Evolutionary conservation across 1,284 basidiomycete species (phyloP).

Genomic region (Ustilago tritici): DNA sequence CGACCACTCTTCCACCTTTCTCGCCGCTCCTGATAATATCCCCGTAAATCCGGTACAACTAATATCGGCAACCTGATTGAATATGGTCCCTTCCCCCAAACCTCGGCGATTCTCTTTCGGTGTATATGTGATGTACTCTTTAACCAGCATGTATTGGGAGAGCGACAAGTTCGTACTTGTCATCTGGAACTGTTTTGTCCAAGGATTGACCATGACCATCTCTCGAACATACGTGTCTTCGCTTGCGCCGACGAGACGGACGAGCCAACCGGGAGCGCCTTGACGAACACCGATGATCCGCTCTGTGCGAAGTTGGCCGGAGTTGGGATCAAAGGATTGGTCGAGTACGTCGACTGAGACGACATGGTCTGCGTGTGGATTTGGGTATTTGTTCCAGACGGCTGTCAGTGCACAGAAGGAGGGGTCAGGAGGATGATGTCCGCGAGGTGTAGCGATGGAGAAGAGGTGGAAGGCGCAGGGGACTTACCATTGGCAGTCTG

Average conservation of each 20-base stretch:
- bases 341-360: constrained; percentile 88
- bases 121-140: constrained; percentile 87
- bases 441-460: neutral
- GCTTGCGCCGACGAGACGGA: constrained; percentile 87
- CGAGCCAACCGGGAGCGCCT: constrained; percentile 83
- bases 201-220: constrained; percentile 77
- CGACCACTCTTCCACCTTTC: constrained; percentile 61
- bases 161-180: constrained; percentile 76
- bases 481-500: constrained; percentile 40
- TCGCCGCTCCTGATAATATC: constrained; percentile 38
- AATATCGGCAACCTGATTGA: constrained; percentile 53
- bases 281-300: constrained; percentile 86
- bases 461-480: neutral
- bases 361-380: constrained; percentile 90
- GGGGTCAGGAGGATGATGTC: neutral
- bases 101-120: constrained; percentile 71
- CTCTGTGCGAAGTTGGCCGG: constrained; percentile 88
- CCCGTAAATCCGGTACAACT: constrained; percentile 44
- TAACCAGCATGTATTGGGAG: constrained; percentile 87
- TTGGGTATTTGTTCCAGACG: constrained; percentile 93
- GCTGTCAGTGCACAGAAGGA: constrained; percentile 71
- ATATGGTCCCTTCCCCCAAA: constrained; percentile 72
- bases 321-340: constrained; percentile 82
- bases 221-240: constrained; percentile 94
- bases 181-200: constrained; percentile 46